Percentiles rank a stretch among this genome's conserved stretches.
Evolutionary conservation across 331 rosid species (phyloP).

Genomic region (Malus hybrid): DNA sequence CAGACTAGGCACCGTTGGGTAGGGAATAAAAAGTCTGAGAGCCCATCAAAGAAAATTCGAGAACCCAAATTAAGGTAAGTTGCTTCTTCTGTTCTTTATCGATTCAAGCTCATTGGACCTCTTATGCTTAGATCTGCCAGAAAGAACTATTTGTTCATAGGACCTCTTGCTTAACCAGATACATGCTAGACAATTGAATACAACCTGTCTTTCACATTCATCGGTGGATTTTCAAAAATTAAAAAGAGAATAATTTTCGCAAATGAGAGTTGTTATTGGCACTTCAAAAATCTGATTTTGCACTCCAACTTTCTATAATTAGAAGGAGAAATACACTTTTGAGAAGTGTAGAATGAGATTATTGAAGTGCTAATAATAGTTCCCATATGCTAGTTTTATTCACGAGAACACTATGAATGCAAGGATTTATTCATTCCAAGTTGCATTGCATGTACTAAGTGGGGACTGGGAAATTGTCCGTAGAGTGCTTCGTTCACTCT

Average conservation of each 20-base stretch:
- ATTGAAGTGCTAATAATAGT: no score
- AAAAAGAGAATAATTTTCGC: no score
- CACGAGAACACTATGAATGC: no score
- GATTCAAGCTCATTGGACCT: neutral
- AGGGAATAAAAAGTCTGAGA: conserved; percentile 51
- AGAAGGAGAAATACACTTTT: no score
- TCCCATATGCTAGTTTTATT: no score
- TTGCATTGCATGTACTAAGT: neutral
- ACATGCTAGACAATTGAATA: neutral
- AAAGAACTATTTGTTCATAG: neutral
- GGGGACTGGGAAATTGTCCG: neutral
- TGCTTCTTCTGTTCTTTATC: neutral
- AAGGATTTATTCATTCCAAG: neutral
- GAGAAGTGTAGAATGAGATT: no score
- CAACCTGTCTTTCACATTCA: neutral
- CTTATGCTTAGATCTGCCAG: neutral
- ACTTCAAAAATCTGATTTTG: no score
- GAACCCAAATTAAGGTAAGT: conserved; percentile 79
- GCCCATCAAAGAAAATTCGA: conserved; percentile 38
- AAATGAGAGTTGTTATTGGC: no score
- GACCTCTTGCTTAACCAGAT: neutral
- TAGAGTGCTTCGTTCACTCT: conserved; percentile 6
- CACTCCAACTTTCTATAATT: no score
- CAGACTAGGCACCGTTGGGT: conserved; percentile 83
- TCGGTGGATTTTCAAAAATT: no score